A percentile compares a stretch with the other conserved stretches of the same genome.
These are phyloP conservation scores for Fusarium austroafricanum DNA, from an alignment of 2,329 filamentous ascomycete genomes.

Conservation along the genomic window DNA sequence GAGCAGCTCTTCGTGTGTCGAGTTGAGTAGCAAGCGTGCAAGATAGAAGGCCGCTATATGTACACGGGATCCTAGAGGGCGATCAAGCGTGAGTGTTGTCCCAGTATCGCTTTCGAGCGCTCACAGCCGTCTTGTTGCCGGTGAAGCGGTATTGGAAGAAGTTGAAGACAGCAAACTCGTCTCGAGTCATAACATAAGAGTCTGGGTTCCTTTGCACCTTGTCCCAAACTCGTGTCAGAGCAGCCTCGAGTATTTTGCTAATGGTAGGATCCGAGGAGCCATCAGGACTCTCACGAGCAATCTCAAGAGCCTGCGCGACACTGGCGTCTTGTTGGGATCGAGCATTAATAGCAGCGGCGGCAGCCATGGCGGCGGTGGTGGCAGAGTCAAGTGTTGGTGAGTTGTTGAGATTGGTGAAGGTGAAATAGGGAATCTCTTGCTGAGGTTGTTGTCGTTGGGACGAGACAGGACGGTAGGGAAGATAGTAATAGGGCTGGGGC, in stretches of 20 bases:
- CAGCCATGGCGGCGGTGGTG: constrained; percentile 36
- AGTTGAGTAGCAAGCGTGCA: constrained; percentile 1
- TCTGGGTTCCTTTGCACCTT: constrained; percentile 73
- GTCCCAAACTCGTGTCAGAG: constrained; percentile 73
- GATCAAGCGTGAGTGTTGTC: constrained; percentile 56
- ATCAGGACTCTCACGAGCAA: constrained; percentile 78
- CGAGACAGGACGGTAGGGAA: constrained; percentile 30
- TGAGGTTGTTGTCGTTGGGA: constrained; percentile 38
- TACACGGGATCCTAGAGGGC: constrained; percentile 14
- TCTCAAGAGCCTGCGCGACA: constrained; percentile 77
- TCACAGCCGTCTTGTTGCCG: constrained; percentile 61
- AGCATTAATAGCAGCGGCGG: constrained; percentile 30
- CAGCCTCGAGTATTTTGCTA: constrained; percentile 72
- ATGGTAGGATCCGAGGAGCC: constrained; percentile 72
- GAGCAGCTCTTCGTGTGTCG: neutral
- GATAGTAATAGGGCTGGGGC: constrained; percentile 43
- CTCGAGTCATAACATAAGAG: constrained; percentile 77
- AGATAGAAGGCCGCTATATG: constrained; percentile 11
- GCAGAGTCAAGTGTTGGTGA: constrained; percentile 27
- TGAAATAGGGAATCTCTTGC: constrained; percentile 38
- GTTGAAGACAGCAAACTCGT: constrained; percentile 90
- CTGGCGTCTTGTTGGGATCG: constrained; percentile 50
- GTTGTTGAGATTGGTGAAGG: constrained; percentile 32
- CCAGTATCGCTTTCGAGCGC: constrained; percentile 66
- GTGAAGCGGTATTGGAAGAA: constrained; percentile 78